Percentiles rank a stretch among this genome's conserved stretches.
These are phyloP conservation scores for Cyclostephanos tholiformis DNA, from an alignment of 108 stramenopile species.

Conservation along the genomic window DNA sequence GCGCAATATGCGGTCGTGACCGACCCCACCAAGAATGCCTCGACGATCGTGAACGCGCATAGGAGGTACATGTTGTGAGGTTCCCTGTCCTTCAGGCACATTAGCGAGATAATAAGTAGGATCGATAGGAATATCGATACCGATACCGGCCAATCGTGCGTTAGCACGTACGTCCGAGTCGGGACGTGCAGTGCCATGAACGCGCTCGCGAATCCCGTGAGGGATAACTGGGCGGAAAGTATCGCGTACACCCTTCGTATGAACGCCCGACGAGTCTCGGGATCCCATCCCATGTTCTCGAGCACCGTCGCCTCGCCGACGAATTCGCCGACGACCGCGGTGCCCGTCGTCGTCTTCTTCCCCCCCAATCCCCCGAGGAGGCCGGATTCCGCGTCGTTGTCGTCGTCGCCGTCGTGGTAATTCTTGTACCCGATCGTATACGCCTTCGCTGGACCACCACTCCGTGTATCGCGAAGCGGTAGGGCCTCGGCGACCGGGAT, in stretches of 20 bases:
- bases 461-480: constrained; percentile 20
- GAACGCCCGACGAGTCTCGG: constrained; percentile 44
- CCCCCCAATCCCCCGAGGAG: not conserved
- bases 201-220: constrained; percentile 28
- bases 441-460: constrained; percentile 17
- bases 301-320: constrained; percentile 36
- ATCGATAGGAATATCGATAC: constrained; percentile 29
- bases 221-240: constrained; percentile 34
- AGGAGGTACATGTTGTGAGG: constrained; percentile 46
- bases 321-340: not conserved
- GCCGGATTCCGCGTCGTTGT: constrained; percentile 6
- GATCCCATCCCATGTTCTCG: constrained; percentile 51
- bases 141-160: constrained; percentile 36
- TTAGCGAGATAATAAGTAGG: constrained; percentile 34
- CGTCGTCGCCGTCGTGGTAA: constrained; percentile 26
- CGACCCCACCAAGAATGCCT: constrained; percentile 50
- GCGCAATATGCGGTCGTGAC: constrained; percentile 47
- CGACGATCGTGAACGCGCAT: constrained; percentile 42
- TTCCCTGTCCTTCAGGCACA: constrained; percentile 49
- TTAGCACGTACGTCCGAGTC: constrained; percentile 47
- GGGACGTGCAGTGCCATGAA: constrained; percentile 46
- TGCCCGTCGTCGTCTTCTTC: not conserved
- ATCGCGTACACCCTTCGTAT: constrained; percentile 56
- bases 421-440: constrained; percentile 21
- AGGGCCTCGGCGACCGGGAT: constrained; percentile 38